Base-by-base conservation (phyloP, 176 grass and related monocot genomes). In the Phyllostachys edulis region DNA sequence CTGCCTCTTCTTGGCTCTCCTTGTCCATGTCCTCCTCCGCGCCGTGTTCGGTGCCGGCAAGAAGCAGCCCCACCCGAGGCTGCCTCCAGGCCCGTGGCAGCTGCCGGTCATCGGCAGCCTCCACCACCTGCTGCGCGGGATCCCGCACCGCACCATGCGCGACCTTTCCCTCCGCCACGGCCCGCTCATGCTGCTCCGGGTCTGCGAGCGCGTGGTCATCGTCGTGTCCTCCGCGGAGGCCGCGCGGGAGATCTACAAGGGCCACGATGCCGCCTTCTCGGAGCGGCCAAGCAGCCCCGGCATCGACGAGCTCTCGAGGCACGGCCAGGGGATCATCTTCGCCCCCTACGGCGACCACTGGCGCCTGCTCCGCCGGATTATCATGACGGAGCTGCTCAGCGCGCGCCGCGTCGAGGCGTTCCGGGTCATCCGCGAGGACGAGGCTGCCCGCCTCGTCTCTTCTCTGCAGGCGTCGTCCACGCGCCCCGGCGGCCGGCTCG, bases 61-160 rank as follows among this genome's bases (percentile, higher is more conserved):
- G 12, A 38, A 32, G 38, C 7, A 78, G 9, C 57, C 39, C 1
- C 32, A 21, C 50, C 26, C 8, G 7, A 77, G 23, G 47, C 69
- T 88, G n/a, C 89, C 89, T 51, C 89, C 77, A 5, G 85, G 85
- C 0, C 85, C 70, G 6, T 76, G 68, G 68, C 69, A 82, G 36
- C 76, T 88, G 32, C 85, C 76, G 20, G 40, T 91, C 55, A 45
- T 88, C 57, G 85, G 89, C 55, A 88, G 78, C 55, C 65, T 91
- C 26, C 81, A 88, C 89, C 86, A 91, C 67, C 76, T 91, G 10
- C 1, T 77, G 15, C 52, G 69, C 5, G 72, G 61, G 60, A 47
- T 80, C 10, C 85, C 85, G 27, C 85, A 91, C 70, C 79, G 52
- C 47, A 51, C 80, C 36, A 76, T 91, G 38, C 57, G 46, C 16